A percentile compares a stretch with the other conserved stretches of the same genome.
Evolutionary conservation across 2,329 filamentous ascomycete genomes (phyloP).

Genomic region (Colletotrichum sojae): DNA sequence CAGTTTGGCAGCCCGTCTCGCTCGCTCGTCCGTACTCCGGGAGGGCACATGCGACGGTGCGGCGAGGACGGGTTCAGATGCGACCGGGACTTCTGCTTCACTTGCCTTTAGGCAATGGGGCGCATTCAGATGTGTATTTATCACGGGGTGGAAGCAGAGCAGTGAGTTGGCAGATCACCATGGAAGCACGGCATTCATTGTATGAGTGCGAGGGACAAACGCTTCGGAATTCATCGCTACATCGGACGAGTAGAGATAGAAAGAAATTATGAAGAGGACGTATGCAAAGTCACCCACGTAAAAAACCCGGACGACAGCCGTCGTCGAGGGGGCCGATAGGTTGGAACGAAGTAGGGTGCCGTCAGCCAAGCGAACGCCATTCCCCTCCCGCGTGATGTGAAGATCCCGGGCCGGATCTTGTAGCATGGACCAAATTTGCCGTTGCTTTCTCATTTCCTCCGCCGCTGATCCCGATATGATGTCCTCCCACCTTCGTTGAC

Average conservation of each 20-base stretch:
- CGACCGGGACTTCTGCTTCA: conserved; percentile 72
- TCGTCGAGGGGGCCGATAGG: not conserved
- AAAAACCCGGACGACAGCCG: not conserved
- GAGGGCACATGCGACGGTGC: conserved; percentile 65
- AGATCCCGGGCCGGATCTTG: conserved; percentile 16
- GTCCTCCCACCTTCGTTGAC: conserved; percentile 11
- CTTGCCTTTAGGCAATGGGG: conserved; percentile 58
- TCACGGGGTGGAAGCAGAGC: not conserved
- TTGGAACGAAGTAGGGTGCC: conserved; percentile 16
- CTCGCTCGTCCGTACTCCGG: conserved; percentile 60
- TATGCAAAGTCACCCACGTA: conserved; percentile 32
- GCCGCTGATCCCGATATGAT: not conserved
- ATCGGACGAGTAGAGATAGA: conserved; percentile 38
- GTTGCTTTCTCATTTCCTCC: conserved; percentile 10
- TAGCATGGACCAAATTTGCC: conserved; percentile 26
- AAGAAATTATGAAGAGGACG: conserved; percentile 31
- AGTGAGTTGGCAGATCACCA: not conserved
- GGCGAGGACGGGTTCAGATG: conserved; percentile 70
- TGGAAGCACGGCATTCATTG: not conserved
- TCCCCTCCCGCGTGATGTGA: conserved; percentile 21
- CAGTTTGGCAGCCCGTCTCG: conserved; percentile 42
- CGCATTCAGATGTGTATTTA: no score
- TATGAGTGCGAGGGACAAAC: conserved; percentile 15
- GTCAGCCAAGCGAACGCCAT: conserved; percentile 32
- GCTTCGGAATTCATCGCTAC: conserved; percentile 40